Evolutionary conservation across 225 moss, liverwort and hornwort species (phyloP).

Genomic region (Antitrichia curtipendula): DNA sequence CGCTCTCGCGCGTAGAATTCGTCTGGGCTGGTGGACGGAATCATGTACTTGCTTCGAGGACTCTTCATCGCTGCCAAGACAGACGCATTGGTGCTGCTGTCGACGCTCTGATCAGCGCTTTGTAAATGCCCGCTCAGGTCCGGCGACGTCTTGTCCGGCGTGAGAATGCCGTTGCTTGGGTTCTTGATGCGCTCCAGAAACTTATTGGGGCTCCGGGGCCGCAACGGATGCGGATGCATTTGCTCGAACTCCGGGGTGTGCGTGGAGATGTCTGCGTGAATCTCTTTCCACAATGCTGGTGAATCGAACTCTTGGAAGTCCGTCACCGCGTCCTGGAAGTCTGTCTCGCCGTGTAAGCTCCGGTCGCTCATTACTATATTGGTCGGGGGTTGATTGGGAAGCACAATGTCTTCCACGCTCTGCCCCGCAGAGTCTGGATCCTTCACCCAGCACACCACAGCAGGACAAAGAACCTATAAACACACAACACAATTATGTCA

Average conservation of each 20-base stretch:
- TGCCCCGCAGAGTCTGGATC: conserved; percentile 11
- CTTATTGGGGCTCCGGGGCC: background rate
- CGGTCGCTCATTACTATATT: conserved; percentile 12
- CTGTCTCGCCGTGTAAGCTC: conserved; percentile 7
- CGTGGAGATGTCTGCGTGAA: conserved; percentile 20
- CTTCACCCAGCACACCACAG: conserved; percentile 32
- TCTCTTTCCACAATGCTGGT: conserved; percentile 25
- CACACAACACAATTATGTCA: background rate
- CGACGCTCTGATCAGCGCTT: conserved; percentile 15
- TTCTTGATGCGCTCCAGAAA: conserved; percentile 1
- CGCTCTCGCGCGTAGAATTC: conserved; percentile 3
- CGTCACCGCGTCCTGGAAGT: conserved; percentile 19
- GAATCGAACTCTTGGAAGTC: conserved; percentile 21
- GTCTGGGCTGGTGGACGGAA: conserved; percentile 8
- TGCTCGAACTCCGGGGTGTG: conserved; percentile 20
- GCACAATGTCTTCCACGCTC: conserved; percentile 1
- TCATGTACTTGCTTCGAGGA: conserved; percentile 16
- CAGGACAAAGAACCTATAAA: conserved; percentile 24
- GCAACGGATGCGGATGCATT: conserved; percentile 23
- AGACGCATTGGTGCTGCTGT: conserved; percentile 7
- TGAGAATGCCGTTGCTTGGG: background rate
- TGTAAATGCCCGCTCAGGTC: conserved; percentile 6
- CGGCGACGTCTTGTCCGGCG: conserved; percentile 10
- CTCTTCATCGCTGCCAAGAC: conserved; percentile 2
- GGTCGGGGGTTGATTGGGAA: background rate